These are phyloP conservation scores for Talaromyces sp. DNA, from an alignment of 2,329 filamentous ascomycete species.

Conservation along the genomic window DNA sequence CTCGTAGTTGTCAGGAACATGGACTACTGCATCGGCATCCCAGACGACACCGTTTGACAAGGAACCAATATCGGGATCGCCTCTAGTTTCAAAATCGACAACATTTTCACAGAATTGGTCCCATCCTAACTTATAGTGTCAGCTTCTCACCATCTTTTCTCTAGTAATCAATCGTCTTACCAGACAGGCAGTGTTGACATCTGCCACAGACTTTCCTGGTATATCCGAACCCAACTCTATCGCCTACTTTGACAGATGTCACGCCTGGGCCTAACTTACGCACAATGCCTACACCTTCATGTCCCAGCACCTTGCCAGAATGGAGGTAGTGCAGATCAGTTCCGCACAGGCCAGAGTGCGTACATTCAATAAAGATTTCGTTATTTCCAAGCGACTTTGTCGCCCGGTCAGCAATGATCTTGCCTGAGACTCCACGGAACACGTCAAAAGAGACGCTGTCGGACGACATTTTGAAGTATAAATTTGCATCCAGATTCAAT, in stretches of 20 bases:
- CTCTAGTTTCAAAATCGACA: slow-evolving; percentile 26
- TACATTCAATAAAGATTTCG: slow-evolving; percentile 6
- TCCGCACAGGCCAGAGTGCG: slow-evolving; percentile 24
- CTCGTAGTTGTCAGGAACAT: slow-evolving; percentile 29
- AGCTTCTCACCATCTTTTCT: background rate
- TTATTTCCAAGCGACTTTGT: background rate
- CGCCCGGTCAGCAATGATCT: slow-evolving; percentile 21
- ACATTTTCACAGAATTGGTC: slow-evolving; percentile 1
- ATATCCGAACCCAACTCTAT: slow-evolving; percentile 36
- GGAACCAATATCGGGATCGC: slow-evolving; percentile 30
- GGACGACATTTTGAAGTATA: background rate
- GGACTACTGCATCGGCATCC: slow-evolving; percentile 34
- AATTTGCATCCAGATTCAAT: too few relatives aligned
- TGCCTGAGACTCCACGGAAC: slow-evolving; percentile 24
- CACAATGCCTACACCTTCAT: slow-evolving; percentile 53
- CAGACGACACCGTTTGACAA: slow-evolving; percentile 30
- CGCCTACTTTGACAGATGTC: slow-evolving; percentile 43
- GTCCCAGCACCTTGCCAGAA: slow-evolving; percentile 40
- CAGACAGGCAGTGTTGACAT: slow-evolving; percentile 31
- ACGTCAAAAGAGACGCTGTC: slow-evolving; percentile 16
- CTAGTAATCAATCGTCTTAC: slow-evolving; percentile 11
- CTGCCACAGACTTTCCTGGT: slow-evolving; percentile 30
- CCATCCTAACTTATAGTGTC: slow-evolving; percentile 16
- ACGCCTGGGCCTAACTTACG: slow-evolving; percentile 45
- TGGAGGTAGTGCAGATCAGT: slow-evolving; percentile 24